These are phyloP conservation scores for Hanseniaspora meyeri DNA, from an alignment of 805 yeast species.

Conservation along the genomic window DNA sequence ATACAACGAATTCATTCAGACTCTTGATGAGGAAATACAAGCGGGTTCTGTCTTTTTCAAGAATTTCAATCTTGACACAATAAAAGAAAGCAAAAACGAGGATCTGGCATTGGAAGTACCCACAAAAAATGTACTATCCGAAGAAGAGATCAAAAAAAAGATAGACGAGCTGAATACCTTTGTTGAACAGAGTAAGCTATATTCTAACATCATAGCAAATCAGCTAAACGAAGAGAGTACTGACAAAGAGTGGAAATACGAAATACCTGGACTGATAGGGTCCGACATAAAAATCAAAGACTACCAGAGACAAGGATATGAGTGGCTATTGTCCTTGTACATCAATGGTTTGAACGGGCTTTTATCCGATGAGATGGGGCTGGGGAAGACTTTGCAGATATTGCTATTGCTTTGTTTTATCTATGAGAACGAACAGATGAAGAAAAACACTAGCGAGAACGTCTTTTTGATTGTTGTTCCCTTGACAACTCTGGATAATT, in stretches of 20 bases:
- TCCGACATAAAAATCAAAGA: slow-evolving; percentile 53
- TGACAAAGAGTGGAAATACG: slow-evolving; percentile 17
- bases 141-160: slow-evolving; percentile 42
- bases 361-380: slow-evolving; percentile 94
- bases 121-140: slow-evolving; percentile 25
- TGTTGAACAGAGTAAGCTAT: slow-evolving; percentile 78
- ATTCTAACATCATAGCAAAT: slow-evolving; percentile 75
- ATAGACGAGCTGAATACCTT: slow-evolving; percentile 55
- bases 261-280: slow-evolving; percentile 45
- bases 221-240: slow-evolving; percentile 41
- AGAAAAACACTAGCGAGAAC: slow-evolving; percentile 31
- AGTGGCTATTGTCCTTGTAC: slow-evolving; percentile 78
- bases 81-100: background rate
- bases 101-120: slow-evolving; percentile 14
- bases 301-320: slow-evolving; percentile 80
- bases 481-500: slow-evolving; percentile 70
- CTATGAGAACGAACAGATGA: slow-evolving; percentile 54
- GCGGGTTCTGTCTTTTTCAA: background rate
- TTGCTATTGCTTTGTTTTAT: slow-evolving; percentile 66
- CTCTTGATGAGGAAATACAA: background rate
- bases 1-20: background rate
- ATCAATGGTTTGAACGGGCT: slow-evolving; percentile 94
- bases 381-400: slow-evolving; percentile 87
- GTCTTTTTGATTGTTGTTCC: slow-evolving; percentile 75
- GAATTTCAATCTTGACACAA: background rate